A percentile compares a stretch with the other conserved stretches of the same genome.
Conservation (phyloP, 805 yeast genomes). For the Sugiyamaella qingdaonensis region DNA sequence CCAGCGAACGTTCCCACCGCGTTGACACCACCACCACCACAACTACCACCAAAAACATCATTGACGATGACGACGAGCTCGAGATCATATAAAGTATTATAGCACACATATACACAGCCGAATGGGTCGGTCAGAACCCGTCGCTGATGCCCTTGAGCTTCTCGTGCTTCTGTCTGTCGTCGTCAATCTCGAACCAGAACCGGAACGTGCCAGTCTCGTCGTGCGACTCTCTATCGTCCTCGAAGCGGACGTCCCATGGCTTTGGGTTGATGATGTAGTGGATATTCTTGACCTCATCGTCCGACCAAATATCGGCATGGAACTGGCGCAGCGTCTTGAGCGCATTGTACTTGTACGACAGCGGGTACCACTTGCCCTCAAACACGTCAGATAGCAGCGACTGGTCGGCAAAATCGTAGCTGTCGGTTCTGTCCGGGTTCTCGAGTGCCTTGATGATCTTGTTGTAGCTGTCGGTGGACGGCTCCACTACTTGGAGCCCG, state of each 20-base stretch:
- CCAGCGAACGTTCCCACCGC: neutral
- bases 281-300: constrained; percentile 47
- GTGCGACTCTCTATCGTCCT: constrained; percentile 25
- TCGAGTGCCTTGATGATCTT: constrained; percentile 40
- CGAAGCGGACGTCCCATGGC: constrained; percentile 50
- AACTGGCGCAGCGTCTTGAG: constrained; percentile 47
- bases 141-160: constrained; percentile 13
- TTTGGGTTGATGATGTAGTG: constrained; percentile 57
- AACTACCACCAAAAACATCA: neutral
- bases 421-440: constrained; percentile 36
- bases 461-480: constrained; percentile 37
- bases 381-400: constrained; percentile 53
- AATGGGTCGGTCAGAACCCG: constrained; percentile 1
- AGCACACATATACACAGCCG: neutral
- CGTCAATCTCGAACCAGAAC: constrained; percentile 45
- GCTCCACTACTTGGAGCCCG: constrained; percentile 52
- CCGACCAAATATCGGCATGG: constrained; percentile 47
- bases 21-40: neutral
- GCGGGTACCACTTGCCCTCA: constrained; percentile 45
- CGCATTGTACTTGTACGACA: constrained; percentile 52
- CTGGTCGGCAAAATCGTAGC: constrained; percentile 57
- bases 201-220: constrained; percentile 48
- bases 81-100: constrained; percentile 13
- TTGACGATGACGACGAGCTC: constrained; percentile 38
- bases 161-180: constrained; percentile 16